These are phyloP conservation scores for Eucalyptus cloeziana DNA, from an alignment of 345 rosid species.

Conservation along the genomic window DNA sequence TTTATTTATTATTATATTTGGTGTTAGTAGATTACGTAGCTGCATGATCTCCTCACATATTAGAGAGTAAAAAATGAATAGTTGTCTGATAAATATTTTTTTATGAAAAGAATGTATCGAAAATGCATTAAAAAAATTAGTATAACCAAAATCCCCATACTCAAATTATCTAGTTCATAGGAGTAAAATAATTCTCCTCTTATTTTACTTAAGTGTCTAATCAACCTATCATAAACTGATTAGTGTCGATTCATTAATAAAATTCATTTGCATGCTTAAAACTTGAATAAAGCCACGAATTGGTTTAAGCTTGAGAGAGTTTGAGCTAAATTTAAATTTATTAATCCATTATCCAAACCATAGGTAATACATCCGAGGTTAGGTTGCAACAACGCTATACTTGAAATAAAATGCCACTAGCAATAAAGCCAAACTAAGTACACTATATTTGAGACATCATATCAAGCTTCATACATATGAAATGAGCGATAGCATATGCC, in stretches of 20 bases:
- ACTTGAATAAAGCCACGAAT: accelerated
- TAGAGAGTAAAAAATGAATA: no score
- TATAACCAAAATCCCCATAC: accelerated
- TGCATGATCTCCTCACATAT: accelerated
- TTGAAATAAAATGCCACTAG: background rate
- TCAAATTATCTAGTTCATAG: accelerated
- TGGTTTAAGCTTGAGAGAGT: no score
- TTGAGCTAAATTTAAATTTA: no score
- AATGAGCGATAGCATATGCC: background rate
- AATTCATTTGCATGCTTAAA: no score
- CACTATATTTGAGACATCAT: background rate
- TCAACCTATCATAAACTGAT: accelerated
- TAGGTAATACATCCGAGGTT: accelerated
- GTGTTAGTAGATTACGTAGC: no score
- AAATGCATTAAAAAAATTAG: no score
- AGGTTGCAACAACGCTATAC: accelerated
- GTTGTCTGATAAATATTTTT: no score
- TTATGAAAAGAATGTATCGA: no score
- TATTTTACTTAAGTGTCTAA: no score
- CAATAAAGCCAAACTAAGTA: background rate
- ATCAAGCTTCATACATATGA: background rate
- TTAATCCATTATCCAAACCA: no score
- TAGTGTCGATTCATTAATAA: accelerated
- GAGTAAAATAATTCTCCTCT: accelerated
- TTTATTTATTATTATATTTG: no score